Percentiles rank a stretch among this genome's conserved stretches.
Conservation (phyloP, 345 rosid species). For the Euphorbia tirucalli region DNA sequence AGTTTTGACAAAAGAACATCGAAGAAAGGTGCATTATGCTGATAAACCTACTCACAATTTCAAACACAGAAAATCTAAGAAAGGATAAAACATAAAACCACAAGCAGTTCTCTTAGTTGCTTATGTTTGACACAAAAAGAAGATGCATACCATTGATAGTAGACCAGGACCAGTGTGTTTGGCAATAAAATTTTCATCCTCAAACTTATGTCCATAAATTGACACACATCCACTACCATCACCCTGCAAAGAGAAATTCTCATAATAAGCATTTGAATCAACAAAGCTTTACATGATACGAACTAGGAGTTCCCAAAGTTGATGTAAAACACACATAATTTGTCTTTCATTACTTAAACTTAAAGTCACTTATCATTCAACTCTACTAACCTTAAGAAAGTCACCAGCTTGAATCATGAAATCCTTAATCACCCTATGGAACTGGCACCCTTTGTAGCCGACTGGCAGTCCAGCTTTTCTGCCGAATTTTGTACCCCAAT, state of each 20-base stretch:
- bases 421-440: conserved; percentile 92
- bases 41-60: neutral
- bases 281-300: neutral
- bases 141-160: conserved; percentile 71
- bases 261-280: neutral
- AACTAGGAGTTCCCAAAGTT: neutral
- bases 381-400: conserved; percentile 62
- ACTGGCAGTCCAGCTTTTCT: conserved; percentile 90
- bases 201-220: conserved; percentile 79
- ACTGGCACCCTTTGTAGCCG: conserved; percentile 90
- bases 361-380: neutral
- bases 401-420: conserved; percentile 99
- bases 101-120: neutral
- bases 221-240: conserved; percentile 94
- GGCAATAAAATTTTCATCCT: conserved; percentile 84
- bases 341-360: neutral
- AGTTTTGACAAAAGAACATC: neutral
- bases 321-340: neutral
- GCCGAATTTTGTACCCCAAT: conserved; percentile 19
- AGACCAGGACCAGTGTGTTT: conserved; percentile 97
- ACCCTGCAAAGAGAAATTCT: conserved; percentile 47
- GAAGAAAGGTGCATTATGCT: neutral
- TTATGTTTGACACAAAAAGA: neutral
- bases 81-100: neutral
- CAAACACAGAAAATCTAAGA: neutral